Evolutionary conservation across 2,329 filamentous ascomycete species (phyloP).

Genomic region (Penicillium sp.): DNA sequence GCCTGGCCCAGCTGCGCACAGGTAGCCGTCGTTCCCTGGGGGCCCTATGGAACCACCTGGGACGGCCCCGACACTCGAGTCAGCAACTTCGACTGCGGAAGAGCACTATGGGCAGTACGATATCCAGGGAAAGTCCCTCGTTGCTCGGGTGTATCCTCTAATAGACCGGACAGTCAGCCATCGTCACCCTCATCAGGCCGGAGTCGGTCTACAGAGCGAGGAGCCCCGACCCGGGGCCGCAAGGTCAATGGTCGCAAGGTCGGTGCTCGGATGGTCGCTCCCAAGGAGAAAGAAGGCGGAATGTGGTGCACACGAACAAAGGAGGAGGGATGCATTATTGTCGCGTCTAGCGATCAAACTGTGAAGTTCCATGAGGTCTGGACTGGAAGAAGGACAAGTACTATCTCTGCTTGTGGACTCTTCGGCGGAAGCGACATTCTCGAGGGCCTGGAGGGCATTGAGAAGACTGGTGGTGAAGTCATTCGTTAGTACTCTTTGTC

Average conservation of each 20-base stretch:
- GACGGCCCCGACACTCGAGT: slow-evolving; percentile 26
- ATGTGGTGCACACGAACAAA: slow-evolving; percentile 57
- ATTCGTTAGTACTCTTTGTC: slow-evolving; percentile 53
- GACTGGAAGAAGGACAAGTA: slow-evolving; percentile 62
- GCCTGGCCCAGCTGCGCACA: slow-evolving; percentile 90
- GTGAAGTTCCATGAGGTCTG: slow-evolving; percentile 97
- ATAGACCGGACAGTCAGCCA: slow-evolving; percentile 13
- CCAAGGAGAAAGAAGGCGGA: slow-evolving; percentile 52
- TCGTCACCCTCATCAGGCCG: slow-evolving; percentile 6
- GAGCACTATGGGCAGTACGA: slow-evolving; percentile 79
- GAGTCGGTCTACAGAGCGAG: neutral
- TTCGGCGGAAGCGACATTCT: slow-evolving; percentile 83
- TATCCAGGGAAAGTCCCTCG: slow-evolving; percentile 67
- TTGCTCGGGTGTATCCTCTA: slow-evolving; percentile 13
- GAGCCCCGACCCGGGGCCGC: slow-evolving; percentile 7
- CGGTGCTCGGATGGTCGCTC: slow-evolving; percentile 28
- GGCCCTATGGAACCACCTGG: slow-evolving; percentile 50
- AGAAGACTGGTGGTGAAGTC: slow-evolving; percentile 55
- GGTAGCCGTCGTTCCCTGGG: slow-evolving; percentile 82
- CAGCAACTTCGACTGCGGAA: slow-evolving; percentile 38
- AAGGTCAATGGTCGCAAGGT: slow-evolving; percentile 17
- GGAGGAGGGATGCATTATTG: slow-evolving; percentile 80
- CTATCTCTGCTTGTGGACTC: slow-evolving; percentile 57
- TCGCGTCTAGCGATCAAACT: slow-evolving; percentile 86
- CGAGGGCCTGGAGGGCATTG: slow-evolving; percentile 76